These are phyloP conservation scores for Tolypocladium paradoxum DNA, from an alignment of 2,329 filamentous ascomycete species.

Conservation along the genomic window DNA sequence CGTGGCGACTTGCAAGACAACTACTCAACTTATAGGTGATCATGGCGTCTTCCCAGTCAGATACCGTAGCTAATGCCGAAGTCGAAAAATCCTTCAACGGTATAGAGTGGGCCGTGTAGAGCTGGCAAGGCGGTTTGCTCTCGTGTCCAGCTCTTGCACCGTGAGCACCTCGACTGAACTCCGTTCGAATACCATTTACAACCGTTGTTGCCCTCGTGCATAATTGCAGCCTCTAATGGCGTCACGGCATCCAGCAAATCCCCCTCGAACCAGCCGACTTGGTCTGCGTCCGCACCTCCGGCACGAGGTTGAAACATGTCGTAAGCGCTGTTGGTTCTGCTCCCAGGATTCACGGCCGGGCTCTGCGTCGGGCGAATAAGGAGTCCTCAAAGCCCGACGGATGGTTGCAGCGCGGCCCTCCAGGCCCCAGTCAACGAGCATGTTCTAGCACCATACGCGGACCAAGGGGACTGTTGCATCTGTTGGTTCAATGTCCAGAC, in stretches of 20 bases:
- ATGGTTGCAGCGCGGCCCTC: not conserved
- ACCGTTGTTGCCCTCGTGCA: not conserved
- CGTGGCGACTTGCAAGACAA: not conserved
- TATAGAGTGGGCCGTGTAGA: not conserved
- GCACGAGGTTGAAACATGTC: not conserved
- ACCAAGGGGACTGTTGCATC: not conserved
- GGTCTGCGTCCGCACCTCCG: not conserved
- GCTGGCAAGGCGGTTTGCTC: not conserved
- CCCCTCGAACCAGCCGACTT: not conserved
- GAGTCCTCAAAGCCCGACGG: not conserved
- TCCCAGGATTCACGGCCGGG: not conserved
- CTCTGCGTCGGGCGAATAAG: not conserved
- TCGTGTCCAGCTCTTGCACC: not conserved
- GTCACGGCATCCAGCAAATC: not conserved
- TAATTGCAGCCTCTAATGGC: not conserved
- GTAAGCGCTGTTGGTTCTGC: not conserved
- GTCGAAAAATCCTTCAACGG: not conserved
- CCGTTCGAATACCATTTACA: not conserved
- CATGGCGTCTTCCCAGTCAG: not conserved
- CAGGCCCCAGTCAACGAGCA: not conserved
- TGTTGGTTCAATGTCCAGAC: not conserved
- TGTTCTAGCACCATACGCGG: not conserved
- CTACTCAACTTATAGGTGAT: not conserved
- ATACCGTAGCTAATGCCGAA: not conserved
- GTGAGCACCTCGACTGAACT: not conserved